Base-by-base conservation (phyloP, 2,329 filamentous ascomycete genomes). In the Dothidotthia symphoricarpi region DNA sequence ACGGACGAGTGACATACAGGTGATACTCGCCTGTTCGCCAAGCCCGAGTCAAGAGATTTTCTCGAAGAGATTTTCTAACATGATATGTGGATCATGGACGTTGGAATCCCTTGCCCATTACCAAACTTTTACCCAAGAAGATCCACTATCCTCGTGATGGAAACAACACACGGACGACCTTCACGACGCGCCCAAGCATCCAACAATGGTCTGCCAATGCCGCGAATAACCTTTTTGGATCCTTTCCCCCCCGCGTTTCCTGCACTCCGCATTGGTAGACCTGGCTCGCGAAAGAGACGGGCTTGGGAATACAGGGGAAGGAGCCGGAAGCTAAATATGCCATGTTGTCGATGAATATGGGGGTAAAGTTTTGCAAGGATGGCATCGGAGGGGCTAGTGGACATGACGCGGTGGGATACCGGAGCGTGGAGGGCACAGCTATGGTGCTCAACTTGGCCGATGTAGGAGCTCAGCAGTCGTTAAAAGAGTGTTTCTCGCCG, bases 21-120 rank as follows among this genome's bases (percentile, higher is more conserved):
- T 22, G 19, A 22, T 22, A 5, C 19, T 22, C 19, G 19, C 19
- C 5, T 9, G 19, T 22, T 22, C n/a, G 19, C 28, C 34, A 40
- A 49, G 34, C 36, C 46, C 43, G 53, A 48, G 25, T 36, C 30
- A 47, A 42, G 44, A 53, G 49, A 35, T 52, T 54, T 58, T 55
- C 46, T 46, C 28, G 49, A 59, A 58, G 49, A 52, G 9, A 15
- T 57, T 57, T 60, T 59, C n/a, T n/a, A n/a, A 55, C 52, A 49
- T 59, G 38, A 60, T 49, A 54, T 58, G 57, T 61, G 58, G 58
- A 55, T 45, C 56, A 28, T 24, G 16, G 22, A 43, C 39, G 47
- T 51, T 31, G 46, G 47, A 36, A 43, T 47, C 41, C 41, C 51
- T 43, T 53, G 19, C 42, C 39, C 40, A 44, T 30, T 37, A 40